Evolutionary conservation across 1,284 basidiomycete genomes (phyloP).

Genomic region (Tilletia caries): DNA sequence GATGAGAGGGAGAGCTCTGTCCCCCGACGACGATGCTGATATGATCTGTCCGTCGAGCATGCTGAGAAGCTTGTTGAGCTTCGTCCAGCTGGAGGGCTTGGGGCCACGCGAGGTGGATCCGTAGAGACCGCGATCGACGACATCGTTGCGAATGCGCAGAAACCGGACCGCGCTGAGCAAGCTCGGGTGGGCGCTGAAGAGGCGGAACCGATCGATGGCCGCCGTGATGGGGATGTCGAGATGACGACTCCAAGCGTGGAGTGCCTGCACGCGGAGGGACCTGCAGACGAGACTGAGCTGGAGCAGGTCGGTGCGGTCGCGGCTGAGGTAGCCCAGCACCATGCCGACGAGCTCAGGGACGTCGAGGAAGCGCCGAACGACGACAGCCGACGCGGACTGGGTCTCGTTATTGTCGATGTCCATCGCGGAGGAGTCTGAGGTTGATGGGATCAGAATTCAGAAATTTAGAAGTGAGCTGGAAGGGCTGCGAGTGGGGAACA

Average conservation of each 20-base stretch:
- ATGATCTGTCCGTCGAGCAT: not conserved
- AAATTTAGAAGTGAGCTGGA: too few relatives aligned
- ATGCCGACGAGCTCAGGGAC: not conserved
- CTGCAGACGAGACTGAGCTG: not conserved
- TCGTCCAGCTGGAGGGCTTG: not conserved
- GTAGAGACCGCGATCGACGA: not conserved
- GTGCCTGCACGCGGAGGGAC: not conserved
- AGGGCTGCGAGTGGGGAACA: too few relatives aligned
- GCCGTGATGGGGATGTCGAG: not conserved
- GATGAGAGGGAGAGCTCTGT: not conserved
- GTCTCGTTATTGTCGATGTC: too few relatives aligned
- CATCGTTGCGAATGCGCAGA: not conserved
- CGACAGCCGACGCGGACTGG: too few relatives aligned
- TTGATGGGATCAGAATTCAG: too few relatives aligned
- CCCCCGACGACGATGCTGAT: too few relatives aligned
- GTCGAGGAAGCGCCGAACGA: not conserved
- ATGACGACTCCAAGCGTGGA: not conserved
- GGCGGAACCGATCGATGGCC: not conserved
- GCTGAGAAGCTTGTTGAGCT: not conserved
- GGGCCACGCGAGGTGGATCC: not conserved
- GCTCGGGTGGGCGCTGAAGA: not conserved
- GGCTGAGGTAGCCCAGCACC: not conserved
- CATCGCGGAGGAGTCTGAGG: too few relatives aligned
- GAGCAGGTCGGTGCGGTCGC: slow-evolving; percentile 2
- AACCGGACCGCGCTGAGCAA: not conserved